A percentile compares a stretch with the other conserved stretches of the same genome.
phyloP scores from a whole-genome alignment of 768 basidiomycete genomes.

The Coprinopsis strossmayeri region DNA sequence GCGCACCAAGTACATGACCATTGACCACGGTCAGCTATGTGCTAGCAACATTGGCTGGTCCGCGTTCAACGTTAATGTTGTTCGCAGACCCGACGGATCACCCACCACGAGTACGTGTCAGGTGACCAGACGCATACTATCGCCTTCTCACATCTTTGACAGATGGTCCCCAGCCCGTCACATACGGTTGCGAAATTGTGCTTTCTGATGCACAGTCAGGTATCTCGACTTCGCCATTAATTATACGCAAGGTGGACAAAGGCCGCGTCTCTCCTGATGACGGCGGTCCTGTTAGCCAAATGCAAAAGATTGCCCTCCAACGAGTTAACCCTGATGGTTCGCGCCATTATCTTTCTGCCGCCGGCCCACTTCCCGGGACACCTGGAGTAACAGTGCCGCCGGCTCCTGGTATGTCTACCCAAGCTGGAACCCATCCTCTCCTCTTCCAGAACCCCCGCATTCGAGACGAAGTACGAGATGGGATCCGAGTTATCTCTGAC shows the following conservation, averaged over 20 bases:
- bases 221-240: constrained; percentile 76
- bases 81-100: constrained; percentile 65
- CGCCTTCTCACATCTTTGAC: constrained; percentile 26
- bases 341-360: constrained; percentile 84
- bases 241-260: constrained; percentile 92
- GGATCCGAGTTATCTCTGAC: constrained; percentile 67
- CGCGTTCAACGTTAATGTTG: constrained; percentile 89
- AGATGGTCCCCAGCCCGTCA: constrained; percentile 77
- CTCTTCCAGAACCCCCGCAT: constrained; percentile 75
- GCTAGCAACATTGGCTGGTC: constrained; percentile 93
- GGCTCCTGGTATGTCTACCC: constrained; percentile 68
- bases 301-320: constrained; percentile 93
- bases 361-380: constrained; percentile 77
- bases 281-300: constrained; percentile 89
- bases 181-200: constrained; percentile 86
- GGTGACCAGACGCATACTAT: constrained; percentile 38
- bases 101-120: constrained; percentile 58
- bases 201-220: constrained; percentile 82
- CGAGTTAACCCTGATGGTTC: constrained; percentile 77
- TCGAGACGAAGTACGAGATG: constrained; percentile 79
- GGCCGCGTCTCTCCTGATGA: constrained; percentile 82
- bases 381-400: constrained; percentile 61
- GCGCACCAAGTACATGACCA: constrained; percentile 95
- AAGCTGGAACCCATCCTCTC: constrained; percentile 75
- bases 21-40: constrained; percentile 76